A percentile compares a stretch with the other conserved stretches of the same genome.
Evolutionary conservation across 2,329 filamentous ascomycete species (phyloP).

Genomic region (Diaporthe sp.): DNA sequence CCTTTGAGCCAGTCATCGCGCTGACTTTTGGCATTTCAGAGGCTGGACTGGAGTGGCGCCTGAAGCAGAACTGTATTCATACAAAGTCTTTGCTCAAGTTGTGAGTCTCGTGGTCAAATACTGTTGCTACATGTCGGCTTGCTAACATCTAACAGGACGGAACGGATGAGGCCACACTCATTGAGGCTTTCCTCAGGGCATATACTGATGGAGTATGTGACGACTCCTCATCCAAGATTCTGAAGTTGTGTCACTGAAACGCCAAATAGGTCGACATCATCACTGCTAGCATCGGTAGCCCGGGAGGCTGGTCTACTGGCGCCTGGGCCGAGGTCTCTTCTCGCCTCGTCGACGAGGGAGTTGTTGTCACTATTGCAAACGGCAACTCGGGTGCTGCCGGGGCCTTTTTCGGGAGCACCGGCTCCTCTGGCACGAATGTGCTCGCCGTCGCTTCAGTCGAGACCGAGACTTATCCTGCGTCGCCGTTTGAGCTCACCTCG

Average conservation of each 20-base stretch:
- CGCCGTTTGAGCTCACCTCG: slow-evolving; percentile 42
- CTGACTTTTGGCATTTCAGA: background rate
- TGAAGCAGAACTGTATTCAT: slow-evolving; percentile 17
- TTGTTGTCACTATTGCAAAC: slow-evolving; percentile 57
- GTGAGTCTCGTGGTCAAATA: background rate
- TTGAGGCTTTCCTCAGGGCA: slow-evolving; percentile 13
- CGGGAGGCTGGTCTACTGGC: slow-evolving; percentile 48
- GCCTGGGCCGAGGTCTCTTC: slow-evolving; percentile 54
- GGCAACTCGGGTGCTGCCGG: slow-evolving; percentile 61
- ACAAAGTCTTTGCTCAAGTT: slow-evolving; percentile 15
- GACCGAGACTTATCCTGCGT: slow-evolving; percentile 42
- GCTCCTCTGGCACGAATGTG: slow-evolving; percentile 57
- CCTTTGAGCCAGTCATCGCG: background rate
- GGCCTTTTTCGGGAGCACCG: slow-evolving; percentile 56
- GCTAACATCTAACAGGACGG: background rate
- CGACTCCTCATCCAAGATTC: too few relatives aligned
- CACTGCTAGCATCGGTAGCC: slow-evolving; percentile 53
- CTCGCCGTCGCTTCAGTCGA: slow-evolving; percentile 60
- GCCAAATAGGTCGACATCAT: slow-evolving; percentile 51
- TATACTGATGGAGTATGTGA: slow-evolving; percentile 7
- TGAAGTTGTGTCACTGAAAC: background rate
- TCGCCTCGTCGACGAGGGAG: slow-evolving; percentile 59
- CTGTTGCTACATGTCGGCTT: too few relatives aligned
- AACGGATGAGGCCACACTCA: slow-evolving; percentile 23
- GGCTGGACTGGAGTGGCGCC: slow-evolving; percentile 23